Percentiles rank a stretch among this genome's conserved stretches.
These are phyloP conservation scores for Carex scoparia DNA, from an alignment of 176 grass and related monocot species.

Conservation along the genomic window DNA sequence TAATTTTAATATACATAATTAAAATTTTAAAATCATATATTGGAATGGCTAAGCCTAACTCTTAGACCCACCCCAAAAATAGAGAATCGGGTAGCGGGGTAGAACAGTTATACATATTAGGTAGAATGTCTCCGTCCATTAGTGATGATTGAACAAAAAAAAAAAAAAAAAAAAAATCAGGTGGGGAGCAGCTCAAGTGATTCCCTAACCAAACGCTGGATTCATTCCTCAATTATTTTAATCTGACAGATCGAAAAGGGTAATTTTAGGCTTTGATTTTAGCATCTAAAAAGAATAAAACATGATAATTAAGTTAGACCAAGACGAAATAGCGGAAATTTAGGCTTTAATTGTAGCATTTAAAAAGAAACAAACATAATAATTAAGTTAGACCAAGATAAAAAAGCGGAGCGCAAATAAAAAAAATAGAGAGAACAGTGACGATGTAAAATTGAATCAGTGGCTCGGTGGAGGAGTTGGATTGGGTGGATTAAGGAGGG, in stretches of 20 bases:
- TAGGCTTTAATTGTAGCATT: not conserved
- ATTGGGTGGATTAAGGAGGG: not conserved
- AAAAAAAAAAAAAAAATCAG: not conserved
- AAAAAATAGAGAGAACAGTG: not conserved
- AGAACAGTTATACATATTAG: not conserved
- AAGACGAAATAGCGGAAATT: not conserved
- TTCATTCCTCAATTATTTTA: not conserved
- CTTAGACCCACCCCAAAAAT: too few relatives aligned
- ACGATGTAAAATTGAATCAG: not conserved
- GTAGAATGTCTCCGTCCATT: not conserved
- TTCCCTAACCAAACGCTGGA: not conserved
- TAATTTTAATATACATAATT: too few relatives aligned
- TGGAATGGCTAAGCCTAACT: too few relatives aligned
- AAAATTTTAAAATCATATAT: too few relatives aligned
- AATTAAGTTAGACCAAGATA: not conserved
- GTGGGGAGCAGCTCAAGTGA: not conserved
- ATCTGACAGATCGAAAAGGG: not conserved
- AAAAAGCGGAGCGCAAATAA: not conserved
- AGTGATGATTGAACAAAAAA: not conserved
- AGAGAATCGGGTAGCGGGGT: too few relatives aligned
- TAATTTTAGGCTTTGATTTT: not conserved
- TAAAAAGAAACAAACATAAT: not conserved
- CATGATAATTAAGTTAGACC: not conserved
- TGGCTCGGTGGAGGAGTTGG: not conserved
- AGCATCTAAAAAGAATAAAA: constrained; percentile 16